Evolutionary conservation across 2,329 filamentous ascomycete species (phyloP).

Genomic region (Endoconidiophora polonica): DNA sequence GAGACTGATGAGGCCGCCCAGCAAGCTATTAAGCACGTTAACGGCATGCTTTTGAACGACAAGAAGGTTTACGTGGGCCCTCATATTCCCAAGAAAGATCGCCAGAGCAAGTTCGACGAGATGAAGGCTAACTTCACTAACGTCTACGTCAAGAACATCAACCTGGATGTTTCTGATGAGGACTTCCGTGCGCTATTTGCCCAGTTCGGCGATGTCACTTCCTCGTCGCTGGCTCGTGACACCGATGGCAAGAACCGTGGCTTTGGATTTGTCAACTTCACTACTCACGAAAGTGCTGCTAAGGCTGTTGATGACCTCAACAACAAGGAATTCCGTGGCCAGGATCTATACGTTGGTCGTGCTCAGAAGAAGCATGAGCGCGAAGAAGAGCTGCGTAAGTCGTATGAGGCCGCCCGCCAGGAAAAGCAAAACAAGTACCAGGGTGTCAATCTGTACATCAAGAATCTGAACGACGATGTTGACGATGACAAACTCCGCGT

Average conservation of each 20-base stretch:
- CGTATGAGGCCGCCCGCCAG: conserved; percentile 90
- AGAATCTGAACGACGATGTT: conserved; percentile 93
- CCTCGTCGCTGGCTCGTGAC: conserved; percentile 82
- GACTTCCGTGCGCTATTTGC: conserved; percentile 90
- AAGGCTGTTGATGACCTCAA: conserved; percentile 85
- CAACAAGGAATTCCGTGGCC: conserved; percentile 76
- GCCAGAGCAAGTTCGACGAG: conserved; percentile 99
- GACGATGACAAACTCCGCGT: conserved; percentile 95
- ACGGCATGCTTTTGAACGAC: conserved; percentile 98
- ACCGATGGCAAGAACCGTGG: conserved; percentile 83
- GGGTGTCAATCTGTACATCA: conserved; percentile 98
- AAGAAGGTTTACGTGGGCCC: conserved; percentile 99
- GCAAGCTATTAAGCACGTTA: conserved; percentile 98
- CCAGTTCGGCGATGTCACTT: conserved; percentile 86
- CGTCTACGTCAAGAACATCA: conserved; percentile 98
- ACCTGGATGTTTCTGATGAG: conserved; percentile 68
- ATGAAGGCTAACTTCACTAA: conserved; percentile 99
- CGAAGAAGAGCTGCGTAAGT: conserved; percentile 96
- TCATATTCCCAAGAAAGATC: conserved; percentile 99
- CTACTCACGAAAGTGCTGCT: conserved; percentile 72
- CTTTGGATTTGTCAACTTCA: conserved; percentile 93
- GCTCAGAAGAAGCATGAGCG: conserved; percentile 99
- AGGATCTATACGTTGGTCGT: conserved; percentile 94
- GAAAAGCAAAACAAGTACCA: conserved; percentile 99
- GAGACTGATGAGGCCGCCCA: conserved; percentile 95